Evolutionary conservation across 345 rosid species (phyloP), one percentile per base, ranked within the genome.

Genomic region (Ricinus communis): DNA sequence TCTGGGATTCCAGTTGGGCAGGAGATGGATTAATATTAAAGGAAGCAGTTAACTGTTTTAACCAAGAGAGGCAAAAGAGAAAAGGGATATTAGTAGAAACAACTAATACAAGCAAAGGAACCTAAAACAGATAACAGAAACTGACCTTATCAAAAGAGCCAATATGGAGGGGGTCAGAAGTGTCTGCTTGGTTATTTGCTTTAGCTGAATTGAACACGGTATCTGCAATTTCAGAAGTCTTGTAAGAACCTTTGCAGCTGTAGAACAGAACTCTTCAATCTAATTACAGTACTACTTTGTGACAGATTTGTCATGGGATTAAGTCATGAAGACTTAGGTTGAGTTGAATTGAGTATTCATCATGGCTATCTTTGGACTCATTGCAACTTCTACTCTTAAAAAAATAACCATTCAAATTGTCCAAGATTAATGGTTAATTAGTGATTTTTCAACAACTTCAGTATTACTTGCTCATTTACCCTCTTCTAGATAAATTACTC

Each of bases 91-190:
- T 9, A 43, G 54, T 19, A 71, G 33, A 56, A 80, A 62, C 52
- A 63, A 50, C 56, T 28, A 64, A 30, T 10, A 12, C 21, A 55
- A 2, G 5, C 31, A 73, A 49, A 47, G 52, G 24, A 41, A 5
- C 25, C 22, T 41, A 50, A 45, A 53, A 51, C 4, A 16, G n/a
- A 62, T 45, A 33, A 46, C 10, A 46, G 24, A 54, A 49, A 51
- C 66, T 72, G 58, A 79, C 87, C 83, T 79, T 81, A 25, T 79
- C 75, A 22, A 67, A 75, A 43, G 56, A 61, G 50, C 65, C 71
- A 54, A 77, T 70, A 45, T 10, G 63, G 47, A 72, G 62, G 24
- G 27, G 54, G 61, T 66, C 68, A 28, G 81, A 69, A 74, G 78
- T 38, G 56, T 59, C 65, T 49, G 70, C 76, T 67, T 59, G 63